Percentiles rank a stretch among this genome's conserved stretches.
Conservation (phyloP, 164 flowering plant genomes). For the Berberis thunbergii region DNA sequence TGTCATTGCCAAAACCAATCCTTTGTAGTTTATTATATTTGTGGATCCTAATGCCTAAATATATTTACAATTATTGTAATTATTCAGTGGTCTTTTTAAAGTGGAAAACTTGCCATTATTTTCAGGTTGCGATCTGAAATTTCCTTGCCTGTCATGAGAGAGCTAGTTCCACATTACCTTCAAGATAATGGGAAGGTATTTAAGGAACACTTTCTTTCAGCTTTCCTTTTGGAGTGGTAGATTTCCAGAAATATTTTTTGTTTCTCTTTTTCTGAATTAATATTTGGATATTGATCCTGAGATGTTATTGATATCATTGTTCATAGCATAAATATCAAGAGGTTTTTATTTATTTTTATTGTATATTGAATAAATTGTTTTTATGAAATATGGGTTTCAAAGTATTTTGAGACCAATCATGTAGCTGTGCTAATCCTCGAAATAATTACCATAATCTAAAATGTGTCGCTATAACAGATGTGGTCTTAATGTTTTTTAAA, state of each 20-base stretch:
- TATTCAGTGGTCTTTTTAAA: background rate
- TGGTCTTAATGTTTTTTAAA: too few relatives aligned
- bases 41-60: too few relatives aligned
- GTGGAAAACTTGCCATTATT: slow-evolving; percentile 8
- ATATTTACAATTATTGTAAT: background rate
- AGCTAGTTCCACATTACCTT: slow-evolving; percentile 90
- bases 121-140: slow-evolving; percentile 84
- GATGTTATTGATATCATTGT: background rate
- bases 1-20: too few relatives aligned
- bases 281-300: too few relatives aligned
- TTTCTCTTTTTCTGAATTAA: background rate
- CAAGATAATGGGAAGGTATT: slow-evolving; percentile 80
- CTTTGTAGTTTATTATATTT: too few relatives aligned
- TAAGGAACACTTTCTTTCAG: background rate
- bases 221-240: background rate
- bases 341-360: too few relatives aligned
- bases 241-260: background rate
- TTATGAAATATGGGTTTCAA: too few relatives aligned
- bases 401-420: too few relatives aligned
- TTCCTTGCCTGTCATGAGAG: slow-evolving; percentile 79
- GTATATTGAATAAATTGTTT: too few relatives aligned
- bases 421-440: too few relatives aligned
- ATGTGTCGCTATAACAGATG: too few relatives aligned
- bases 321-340: background rate
- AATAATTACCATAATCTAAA: too few relatives aligned